Base-by-base conservation (phyloP, 2,329 filamentous ascomycete species). In the Malbranchea cinnamomea region DNA sequence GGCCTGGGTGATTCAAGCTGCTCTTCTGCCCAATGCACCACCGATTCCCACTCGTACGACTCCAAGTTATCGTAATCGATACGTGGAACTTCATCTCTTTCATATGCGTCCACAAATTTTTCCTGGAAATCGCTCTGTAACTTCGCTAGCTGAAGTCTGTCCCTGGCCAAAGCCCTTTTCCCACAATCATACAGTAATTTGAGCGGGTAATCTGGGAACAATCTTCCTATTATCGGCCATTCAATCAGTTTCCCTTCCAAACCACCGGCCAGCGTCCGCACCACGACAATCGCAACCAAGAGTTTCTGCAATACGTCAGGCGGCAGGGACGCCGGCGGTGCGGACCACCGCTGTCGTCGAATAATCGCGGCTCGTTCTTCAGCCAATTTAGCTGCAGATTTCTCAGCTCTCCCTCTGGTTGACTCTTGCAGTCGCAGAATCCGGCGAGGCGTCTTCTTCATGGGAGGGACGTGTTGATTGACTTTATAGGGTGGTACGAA, bases 81-180 rank as follows among this genome's bases (percentile, higher is more conserved):
- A 2, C 38, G 38, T 6, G 62, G 60, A 2, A 65, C 53, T 25
- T 54, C 41, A 5, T 48, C 47, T 5, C 49, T 49, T 19, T 51
- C 51, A 31, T 66, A 63, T 2, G 60, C 63, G 23, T 56, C 50
- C 8, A 60, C 41, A 34, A 59, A 64, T 21, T 48, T 50, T 24
- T 56, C 51, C 32, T 63, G 60, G 35, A 67, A 62, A 33, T 62
- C 56, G 15, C 47, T 47, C 31, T 62, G 56, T 46, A 65, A 51
- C 33, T 58, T 57, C 2, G 49, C 43, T 16, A 64, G 44, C 23
- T 60, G 53, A 16, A 55, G 34, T 11, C 53, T 46, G 30, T 58
- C 49, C 34, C 45, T 54, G 22, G 40, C 48, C 11, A 54, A 41
- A 12, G 63, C 40, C 3, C 37, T 38, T 32, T 47, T 54, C 36